These are phyloP conservation scores for Phanerochaete carnosa DNA, from an alignment of 768 basidiomycete genomes.

Conservation along the genomic window DNA sequence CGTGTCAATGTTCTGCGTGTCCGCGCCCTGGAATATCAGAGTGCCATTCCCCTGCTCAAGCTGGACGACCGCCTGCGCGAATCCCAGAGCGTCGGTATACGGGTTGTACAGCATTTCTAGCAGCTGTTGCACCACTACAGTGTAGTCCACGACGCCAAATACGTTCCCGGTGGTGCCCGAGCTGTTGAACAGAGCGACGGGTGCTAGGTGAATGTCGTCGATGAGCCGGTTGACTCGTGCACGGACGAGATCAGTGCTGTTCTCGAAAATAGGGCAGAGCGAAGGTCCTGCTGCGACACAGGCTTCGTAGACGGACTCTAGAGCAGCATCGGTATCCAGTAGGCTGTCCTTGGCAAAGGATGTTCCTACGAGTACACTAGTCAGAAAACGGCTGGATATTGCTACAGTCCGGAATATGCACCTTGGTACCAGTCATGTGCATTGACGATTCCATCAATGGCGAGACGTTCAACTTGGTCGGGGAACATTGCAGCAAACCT, in stretches of 20 bases:
- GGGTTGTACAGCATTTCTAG: background rate
- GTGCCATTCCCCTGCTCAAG: background rate
- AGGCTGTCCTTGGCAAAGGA: background rate
- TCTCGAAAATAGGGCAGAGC: constrained; percentile 22
- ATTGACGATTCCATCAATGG: constrained; percentile 26
- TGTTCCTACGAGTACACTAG: background rate
- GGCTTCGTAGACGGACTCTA: constrained; percentile 18
- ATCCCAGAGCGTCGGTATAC: background rate
- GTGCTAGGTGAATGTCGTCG: background rate
- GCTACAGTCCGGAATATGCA: too few relatives aligned
- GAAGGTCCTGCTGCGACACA: constrained; percentile 17
- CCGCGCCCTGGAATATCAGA: background rate
- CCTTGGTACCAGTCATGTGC: constrained; percentile 16
- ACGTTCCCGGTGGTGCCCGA: background rate
- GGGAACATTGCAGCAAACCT: constrained; percentile 31
- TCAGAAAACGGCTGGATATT: too few relatives aligned
- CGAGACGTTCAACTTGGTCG: constrained; percentile 27
- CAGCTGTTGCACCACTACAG: background rate
- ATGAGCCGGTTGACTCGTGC: constrained; percentile 12
- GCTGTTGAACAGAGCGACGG: background rate
- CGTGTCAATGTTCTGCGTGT: background rate
- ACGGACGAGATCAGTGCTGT: constrained; percentile 14
- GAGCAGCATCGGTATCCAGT: constrained; percentile 16
- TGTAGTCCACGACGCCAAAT: background rate
- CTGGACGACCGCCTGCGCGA: background rate